Evolutionary conservation across 2,329 filamentous ascomycete genomes (phyloP).

Genomic region (Reticulascus tulasneorum): DNA sequence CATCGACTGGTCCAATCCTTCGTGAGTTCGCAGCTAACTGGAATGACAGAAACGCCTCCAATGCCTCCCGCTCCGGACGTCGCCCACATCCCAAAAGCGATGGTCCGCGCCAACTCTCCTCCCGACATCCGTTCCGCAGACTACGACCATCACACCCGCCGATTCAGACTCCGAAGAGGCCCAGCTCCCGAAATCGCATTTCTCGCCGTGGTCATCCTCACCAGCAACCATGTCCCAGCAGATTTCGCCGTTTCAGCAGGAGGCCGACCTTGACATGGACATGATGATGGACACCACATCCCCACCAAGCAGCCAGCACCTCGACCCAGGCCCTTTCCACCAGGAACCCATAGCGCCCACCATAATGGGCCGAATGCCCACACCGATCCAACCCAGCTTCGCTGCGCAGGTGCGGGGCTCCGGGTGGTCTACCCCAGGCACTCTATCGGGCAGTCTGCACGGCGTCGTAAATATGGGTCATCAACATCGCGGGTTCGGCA

Average conservation of each 20-base stretch:
- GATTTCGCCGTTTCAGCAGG: slow-evolving; percentile 13
- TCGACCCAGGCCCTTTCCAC: slow-evolving; percentile 26
- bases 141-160: slow-evolving; percentile 32
- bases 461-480: slow-evolving; percentile 34
- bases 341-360: slow-evolving; percentile 25
- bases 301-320: too few relatives aligned
- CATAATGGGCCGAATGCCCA: slow-evolving; percentile 47
- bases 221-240: slow-evolving; percentile 18
- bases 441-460: slow-evolving; percentile 24
- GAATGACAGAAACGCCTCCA: slow-evolving; percentile 48
- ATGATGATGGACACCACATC: slow-evolving; percentile 41
- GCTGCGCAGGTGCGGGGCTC: slow-evolving; percentile 50
- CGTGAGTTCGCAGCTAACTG: neutral
- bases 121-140: slow-evolving; percentile 11
- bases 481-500: slow-evolving; percentile 33
- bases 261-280: slow-evolving; percentile 41
- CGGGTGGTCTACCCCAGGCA: slow-evolving; percentile 36
- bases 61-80: slow-evolving; percentile 46
- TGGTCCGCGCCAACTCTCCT: slow-evolving; percentile 10
- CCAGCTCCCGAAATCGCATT: slow-evolving; percentile 27
- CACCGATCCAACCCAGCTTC: slow-evolving; percentile 57
- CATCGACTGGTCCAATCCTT: too few relatives aligned
- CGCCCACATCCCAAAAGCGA: slow-evolving; percentile 32
- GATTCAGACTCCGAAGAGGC: slow-evolving; percentile 37
- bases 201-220: slow-evolving; percentile 28